phyloP scores from a whole-genome alignment of 2,329 filamentous ascomycete genomes.

The Ascomycota sp. region DNA sequence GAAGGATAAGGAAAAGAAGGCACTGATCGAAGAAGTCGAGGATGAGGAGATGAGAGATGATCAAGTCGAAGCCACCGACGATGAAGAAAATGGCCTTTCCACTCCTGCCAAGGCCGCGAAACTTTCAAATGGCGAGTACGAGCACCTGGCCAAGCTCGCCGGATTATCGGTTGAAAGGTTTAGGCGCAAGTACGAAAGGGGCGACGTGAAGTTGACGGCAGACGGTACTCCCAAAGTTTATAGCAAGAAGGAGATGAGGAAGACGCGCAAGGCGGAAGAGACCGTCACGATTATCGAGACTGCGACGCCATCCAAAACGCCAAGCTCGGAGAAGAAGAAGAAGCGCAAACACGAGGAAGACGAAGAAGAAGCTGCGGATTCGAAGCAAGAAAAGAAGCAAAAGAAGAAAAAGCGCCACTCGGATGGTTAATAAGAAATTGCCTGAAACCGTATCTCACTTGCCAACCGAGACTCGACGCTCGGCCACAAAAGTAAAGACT shows the following conservation, averaged over 20 bases:
- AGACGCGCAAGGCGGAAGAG: constrained; percentile 41
- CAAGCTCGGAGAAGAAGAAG: constrained; percentile 24
- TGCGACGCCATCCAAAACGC: constrained; percentile 20
- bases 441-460: constrained; percentile 1
- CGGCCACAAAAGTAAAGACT: background rate
- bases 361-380: constrained; percentile 33
- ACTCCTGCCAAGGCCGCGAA: constrained; percentile 17
- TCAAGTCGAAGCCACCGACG: constrained; percentile 14
- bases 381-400: constrained; percentile 37
- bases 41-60: constrained; percentile 23
- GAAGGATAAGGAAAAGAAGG: constrained; percentile 21
- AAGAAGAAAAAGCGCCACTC: constrained; percentile 26
- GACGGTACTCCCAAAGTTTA: constrained; percentile 43
- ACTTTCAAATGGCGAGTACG: constrained; percentile 32
- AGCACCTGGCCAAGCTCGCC: constrained; percentile 38
- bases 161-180: constrained; percentile 56
- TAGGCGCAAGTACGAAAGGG: constrained; percentile 54
- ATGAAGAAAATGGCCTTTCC: constrained; percentile 4
- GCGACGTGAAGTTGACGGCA: constrained; percentile 43
- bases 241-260: constrained; percentile 60
- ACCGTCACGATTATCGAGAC: constrained; percentile 18
- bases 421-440: constrained; percentile 2
- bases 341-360: constrained; percentile 52
- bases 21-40: constrained; percentile 17
- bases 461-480: background rate